Evolutionary conservation across 768 basidiomycete species (phyloP).

Genomic region (Boletus pseudopeckii): DNA sequence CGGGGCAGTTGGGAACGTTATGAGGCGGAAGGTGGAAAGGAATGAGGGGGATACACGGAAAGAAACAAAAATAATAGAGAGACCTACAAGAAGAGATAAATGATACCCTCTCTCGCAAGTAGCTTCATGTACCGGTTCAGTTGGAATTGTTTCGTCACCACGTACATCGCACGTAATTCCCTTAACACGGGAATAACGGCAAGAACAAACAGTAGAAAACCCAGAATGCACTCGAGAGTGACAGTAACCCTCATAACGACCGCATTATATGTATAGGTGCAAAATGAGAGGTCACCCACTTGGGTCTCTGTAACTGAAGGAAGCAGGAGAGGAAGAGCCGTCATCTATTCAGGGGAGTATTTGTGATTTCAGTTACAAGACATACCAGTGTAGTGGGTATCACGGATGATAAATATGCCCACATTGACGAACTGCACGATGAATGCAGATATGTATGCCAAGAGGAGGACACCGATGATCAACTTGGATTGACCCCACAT

Average conservation of each 20-base stretch:
- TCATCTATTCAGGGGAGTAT: neutral
- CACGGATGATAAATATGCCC: neutral
- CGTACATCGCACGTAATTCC: neutral
- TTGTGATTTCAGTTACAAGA: neutral
- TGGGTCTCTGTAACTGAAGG: neutral
- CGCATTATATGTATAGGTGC: neutral
- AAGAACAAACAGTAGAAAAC: neutral
- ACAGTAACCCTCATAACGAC: neutral
- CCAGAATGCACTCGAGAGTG: neutral
- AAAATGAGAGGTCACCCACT: neutral
- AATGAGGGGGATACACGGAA: neutral
- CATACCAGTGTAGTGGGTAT: neutral
- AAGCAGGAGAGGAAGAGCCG: neutral
- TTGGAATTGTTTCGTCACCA: neutral
- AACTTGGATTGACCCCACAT: conserved; percentile 1
- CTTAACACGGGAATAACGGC: neutral
- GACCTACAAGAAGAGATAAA: conserved; percentile 2
- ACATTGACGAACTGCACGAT: neutral
- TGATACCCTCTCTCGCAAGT: neutral
- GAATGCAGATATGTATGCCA: neutral
- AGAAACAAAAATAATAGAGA: neutral
- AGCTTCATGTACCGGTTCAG: neutral
- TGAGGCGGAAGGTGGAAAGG: neutral
- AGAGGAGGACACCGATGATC: neutral
- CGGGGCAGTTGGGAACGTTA: too few species aligned